Base-by-base conservation (phyloP, 129 eudicot species). In the Chrysanthemum seticuspe region DNA sequence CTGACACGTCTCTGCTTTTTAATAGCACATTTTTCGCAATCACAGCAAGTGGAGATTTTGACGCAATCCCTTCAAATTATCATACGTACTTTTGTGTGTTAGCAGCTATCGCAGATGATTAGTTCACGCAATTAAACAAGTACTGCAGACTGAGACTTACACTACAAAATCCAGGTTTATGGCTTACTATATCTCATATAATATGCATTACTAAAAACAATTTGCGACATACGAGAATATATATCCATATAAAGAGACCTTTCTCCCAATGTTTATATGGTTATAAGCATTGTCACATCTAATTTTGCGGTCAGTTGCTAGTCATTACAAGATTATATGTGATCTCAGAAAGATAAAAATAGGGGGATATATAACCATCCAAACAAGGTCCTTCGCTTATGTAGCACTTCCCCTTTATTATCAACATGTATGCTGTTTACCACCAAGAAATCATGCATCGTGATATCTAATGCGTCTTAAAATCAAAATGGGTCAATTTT, bases 11-110 rank as follows among this genome's bases (percentile, higher is more conserved):
- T 80, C 91, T 86, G 59, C 89, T 79, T 51, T 56, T 72, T 23
- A 88, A 16, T 69, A 94, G 36, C 77, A 90, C 96, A 25, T 79
- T 72, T 76, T 94, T 94, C 0, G 96, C 98, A 29, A 75, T 74
- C 8, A 94, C 87, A 55, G 97, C 98, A 48, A 94, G 91, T 0
- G 89, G 96, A 73, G 98, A 90, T 70, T 87, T 90, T 47, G 82
- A 89, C 53, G 81, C 98, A 73, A 94, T 86, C 52, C 82, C 98
- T 93, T 86, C 65, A 60, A 57, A 62, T 27, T 34, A 74, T 53
- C 40, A 40, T 1, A 67, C 50, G 7, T 62, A 21, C 19, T 19
- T 1, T 48, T n/a, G n/a, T n/a, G n/a, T n/a, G n/a, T n/a, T n/a
- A n/a, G n/a, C n/a, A n/a, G n/a, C n/a, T 5, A 1, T 14, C 15